phyloP scores from a whole-genome alignment of 2,329 filamentous ascomycete species.

The Colletotrichum sp. region DNA sequence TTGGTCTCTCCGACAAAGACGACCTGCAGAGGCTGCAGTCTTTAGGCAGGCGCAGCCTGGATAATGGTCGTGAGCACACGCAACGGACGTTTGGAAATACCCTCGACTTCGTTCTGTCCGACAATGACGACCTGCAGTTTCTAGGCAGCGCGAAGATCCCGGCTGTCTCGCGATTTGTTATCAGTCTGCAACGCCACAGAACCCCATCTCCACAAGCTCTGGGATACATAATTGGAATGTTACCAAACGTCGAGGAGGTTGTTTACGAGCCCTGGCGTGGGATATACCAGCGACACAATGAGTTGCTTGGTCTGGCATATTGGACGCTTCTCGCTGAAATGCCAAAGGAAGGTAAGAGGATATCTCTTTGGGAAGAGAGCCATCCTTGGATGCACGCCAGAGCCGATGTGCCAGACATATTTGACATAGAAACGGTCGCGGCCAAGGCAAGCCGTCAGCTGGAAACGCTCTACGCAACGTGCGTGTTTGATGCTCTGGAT shows the following conservation, averaged over 20 bases:
- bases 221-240: background rate
- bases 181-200: background rate
- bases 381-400: background rate
- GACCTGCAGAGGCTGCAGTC: background rate
- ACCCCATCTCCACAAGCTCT: background rate
- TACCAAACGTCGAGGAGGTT: background rate
- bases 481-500: background rate
- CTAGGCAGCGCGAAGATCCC: background rate
- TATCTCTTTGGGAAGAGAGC: background rate
- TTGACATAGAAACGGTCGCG: background rate
- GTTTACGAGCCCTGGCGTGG: background rate
- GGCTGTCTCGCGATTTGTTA: background rate
- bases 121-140: background rate
- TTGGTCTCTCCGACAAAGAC: background rate
- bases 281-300: background rate
- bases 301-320: background rate
- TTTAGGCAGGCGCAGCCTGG: background rate
- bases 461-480: background rate
- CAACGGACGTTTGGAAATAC: background rate
- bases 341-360: background rate
- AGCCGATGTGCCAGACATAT: background rate
- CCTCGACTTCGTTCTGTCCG: background rate
- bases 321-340: background rate
- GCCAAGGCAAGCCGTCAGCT: background rate
- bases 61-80: background rate